Base-by-base conservation (phyloP, 2,329 filamentous ascomycete species). In the Plenodomus biglobosus region DNA sequence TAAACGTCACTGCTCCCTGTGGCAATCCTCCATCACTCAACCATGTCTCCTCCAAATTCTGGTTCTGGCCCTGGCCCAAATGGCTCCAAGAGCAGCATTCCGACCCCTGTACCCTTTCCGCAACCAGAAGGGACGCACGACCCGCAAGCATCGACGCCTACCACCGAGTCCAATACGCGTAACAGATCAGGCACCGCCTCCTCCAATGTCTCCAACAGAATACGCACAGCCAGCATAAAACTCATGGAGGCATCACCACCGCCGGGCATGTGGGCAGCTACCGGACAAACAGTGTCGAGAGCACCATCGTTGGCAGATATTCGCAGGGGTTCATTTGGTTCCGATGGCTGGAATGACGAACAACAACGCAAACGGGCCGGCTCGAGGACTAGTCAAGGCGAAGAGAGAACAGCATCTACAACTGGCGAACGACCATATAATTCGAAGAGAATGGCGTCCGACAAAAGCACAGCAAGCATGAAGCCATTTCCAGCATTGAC, bases 221-320 rank as follows among this genome's bases (percentile, higher is more conserved):
- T 74, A 22, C 68, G 70, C 7, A 56, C 65, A 17, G 71, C 68
- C 3, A 72, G 69, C 34, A 58, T 71, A 44, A 73, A 66, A 51
- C 50, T 70, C 24, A 71, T 73, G 56, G 69, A 74, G 19, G 62
- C 70, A 6, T 57, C 69, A 38, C 64, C 69, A 7, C 73, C 73
- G 3, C 65, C 68, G 0, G 73, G 74, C 35, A 73, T 75, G 66
- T 74, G 71, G 74, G 73, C 75, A n/a, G 75, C 76, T 0, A 74
- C 74, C 1, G 75, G 73, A 11, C 64, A 58, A 7, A 66, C 66
- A 5, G 73, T 68, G 13, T 66, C 73, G 8, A 72, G 66, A 52
- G 74, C 75, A 13, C 75, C 75, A 3, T 73, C 74, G 1, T 46
- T 77, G 17, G 56, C 61, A 38, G 75, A 78, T 38, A 76, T 78